A percentile compares a stretch with the other conserved stretches of the same genome.
phyloP scores from a whole-genome alignment of 148 eudicot genomes.

The Agrostemma githago region DNA sequence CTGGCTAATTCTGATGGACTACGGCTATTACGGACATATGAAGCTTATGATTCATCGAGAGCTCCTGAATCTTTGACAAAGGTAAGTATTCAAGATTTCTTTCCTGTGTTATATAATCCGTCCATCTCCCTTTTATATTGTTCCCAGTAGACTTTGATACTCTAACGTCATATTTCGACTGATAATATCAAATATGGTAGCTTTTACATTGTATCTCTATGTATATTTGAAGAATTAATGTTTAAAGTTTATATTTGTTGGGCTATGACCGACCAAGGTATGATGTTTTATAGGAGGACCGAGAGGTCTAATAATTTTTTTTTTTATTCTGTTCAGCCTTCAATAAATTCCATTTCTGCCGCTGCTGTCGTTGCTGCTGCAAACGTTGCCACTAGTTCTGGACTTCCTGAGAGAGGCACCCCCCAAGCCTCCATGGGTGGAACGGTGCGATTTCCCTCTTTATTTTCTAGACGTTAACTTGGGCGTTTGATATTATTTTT shows the following conservation, averaged over 20 bases:
- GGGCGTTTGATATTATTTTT: background rate
- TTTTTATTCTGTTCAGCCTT: slow-evolving; percentile 45
- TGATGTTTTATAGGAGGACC: background rate
- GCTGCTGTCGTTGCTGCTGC: slow-evolving; percentile 38
- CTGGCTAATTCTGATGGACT: slow-evolving; percentile 71
- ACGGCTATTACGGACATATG: slow-evolving; percentile 53
- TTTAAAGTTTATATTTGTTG: too few species aligned
- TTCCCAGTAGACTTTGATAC: background rate
- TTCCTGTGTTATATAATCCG: slow-evolving; percentile 6
- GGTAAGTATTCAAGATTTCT: slow-evolving; percentile 29
- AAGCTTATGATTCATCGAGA: slow-evolving; percentile 57
- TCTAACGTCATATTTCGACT: background rate
- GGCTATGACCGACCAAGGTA: too few species aligned
- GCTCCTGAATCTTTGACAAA: slow-evolving; percentile 56
- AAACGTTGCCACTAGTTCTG: slow-evolving; percentile 42
- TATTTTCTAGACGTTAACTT: background rate
- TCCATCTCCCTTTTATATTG: background rate
- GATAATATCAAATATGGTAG: background rate
- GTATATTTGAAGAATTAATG: too few species aligned
- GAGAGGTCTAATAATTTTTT: slow-evolving; percentile 12
- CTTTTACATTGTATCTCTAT: too few species aligned
- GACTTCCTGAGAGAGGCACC: slow-evolving; percentile 49
- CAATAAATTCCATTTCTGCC: slow-evolving; percentile 50
- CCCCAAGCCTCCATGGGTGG: slow-evolving; percentile 49
- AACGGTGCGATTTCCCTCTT: slow-evolving; percentile 40